These are phyloP conservation scores for Crithidia thermophila DNA, from an alignment of 208 protist genomes.

Conservation along the genomic window DNA sequence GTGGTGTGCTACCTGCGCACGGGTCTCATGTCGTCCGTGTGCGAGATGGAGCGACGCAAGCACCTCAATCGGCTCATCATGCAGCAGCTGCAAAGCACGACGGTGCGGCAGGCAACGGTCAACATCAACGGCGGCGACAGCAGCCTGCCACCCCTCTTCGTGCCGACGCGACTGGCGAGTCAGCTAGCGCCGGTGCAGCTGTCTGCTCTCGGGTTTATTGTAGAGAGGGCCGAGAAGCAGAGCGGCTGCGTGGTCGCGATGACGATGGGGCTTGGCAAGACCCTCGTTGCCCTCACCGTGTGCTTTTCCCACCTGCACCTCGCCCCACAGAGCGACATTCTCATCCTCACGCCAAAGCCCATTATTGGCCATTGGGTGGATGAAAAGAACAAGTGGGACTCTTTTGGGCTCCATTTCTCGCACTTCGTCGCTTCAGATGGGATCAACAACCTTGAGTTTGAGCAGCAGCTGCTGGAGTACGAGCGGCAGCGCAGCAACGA, in stretches of 20 bases:
- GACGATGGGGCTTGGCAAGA: conserved; percentile 93
- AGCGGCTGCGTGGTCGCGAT: conserved; percentile 85
- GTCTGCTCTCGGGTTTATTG: conserved; percentile 74
- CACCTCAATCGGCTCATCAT: conserved; percentile 54
- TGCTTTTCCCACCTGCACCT: conserved; percentile 74
- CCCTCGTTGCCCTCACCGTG: conserved; percentile 77
- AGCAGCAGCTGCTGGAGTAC: conserved; percentile 52
- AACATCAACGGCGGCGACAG: conserved; percentile 72
- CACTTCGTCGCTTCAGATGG: conserved; percentile 69
- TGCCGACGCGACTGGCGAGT: conserved; percentile 50
- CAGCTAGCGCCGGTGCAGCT: conserved; percentile 73
- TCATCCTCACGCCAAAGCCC: conserved; percentile 84
- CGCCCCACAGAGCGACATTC: conserved; percentile 49
- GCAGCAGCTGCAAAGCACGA: conserved; percentile 29
- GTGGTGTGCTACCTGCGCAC: conserved; percentile 89
- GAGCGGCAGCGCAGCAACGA: conserved; percentile 41
- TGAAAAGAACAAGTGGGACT: conserved; percentile 75
- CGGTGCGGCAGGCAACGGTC: conserved; percentile 37
- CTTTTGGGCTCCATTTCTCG: conserved; percentile 63
- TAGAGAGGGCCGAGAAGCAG: conserved; percentile 50
- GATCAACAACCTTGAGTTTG: conserved; percentile 40
- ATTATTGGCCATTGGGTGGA: conserved; percentile 79
- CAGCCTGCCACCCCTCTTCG: conserved; percentile 59
- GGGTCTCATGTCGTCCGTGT: conserved; percentile 75
- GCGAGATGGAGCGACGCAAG: conserved; percentile 75